Evolutionary conservation across 2,329 filamentous ascomycete genomes (phyloP), one percentile per base, ranked within the genome.

Genomic region (Xylaria sp.): DNA sequence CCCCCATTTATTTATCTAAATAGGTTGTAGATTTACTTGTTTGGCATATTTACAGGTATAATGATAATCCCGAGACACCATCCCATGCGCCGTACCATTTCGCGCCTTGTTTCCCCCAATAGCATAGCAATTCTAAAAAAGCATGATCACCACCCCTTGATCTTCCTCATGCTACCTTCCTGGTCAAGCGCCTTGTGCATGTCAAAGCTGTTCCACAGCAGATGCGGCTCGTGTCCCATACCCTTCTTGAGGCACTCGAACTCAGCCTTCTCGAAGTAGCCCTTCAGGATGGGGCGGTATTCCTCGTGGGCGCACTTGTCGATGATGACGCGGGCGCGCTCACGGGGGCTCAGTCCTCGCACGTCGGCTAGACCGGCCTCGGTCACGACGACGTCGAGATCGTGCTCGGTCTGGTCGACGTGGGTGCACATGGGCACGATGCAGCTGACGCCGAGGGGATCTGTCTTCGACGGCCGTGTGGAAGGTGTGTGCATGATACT

Each of bases 341-440:
- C 93, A 63, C 90, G 87, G 0, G 94, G 94, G 72, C 88, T 90
- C 73, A 97, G 84, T 61, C 94, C 94, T 51, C 93, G 89, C 1
- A 97, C 94, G 77, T 97, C 94, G 34, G 94, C 94, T 28, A 97
- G 88, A 67, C 94, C 94, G 79, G 87, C 82, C 81, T 88, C 85
- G 25, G 87, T 89, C n/a, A 97, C 94, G 55, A 97, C 82, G n/a
- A 97, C 90, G 75, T 97, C 94, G 48, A 97, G 87, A 79, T 97
- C 94, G 81, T 97, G 94, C 84, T 97, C 94, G 0, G 94, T 97
- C 86, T 97, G 94, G 82, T 97, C 94, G 74, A 97, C 86, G 82
- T 97, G 94, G 3, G 93, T 97, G 83, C 91, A 94, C 92, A 97
- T 95, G 69, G 94, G 94, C n/a, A 97, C 93, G 76, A 97, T 97